Evolutionary conservation across 2,329 filamentous ascomycete genomes (phyloP), one percentile per base, ranked within the genome.

Genomic region (Colletotrichum sp.): DNA sequence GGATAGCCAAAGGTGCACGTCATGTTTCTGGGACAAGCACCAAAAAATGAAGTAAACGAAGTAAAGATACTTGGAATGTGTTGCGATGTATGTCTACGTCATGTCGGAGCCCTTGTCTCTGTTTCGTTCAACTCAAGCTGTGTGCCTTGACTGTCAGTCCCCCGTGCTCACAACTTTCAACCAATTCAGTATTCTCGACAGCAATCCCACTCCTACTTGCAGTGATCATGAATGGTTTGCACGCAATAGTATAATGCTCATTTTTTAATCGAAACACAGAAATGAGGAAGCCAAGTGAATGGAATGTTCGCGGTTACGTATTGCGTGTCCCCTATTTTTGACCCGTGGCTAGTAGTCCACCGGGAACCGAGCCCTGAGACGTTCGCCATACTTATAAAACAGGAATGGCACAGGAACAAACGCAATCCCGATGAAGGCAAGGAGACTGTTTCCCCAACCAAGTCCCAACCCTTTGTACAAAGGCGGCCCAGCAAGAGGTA

Each of bases 381-480:
- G 58, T 60, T 74, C 56, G 13, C 71, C 71, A 28, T 70, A 74
- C 48, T 70, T 70, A 32, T 58, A 56, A n/a, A 71, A 66, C 22
- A 77, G 5, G 8, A 74, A 67, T 16, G 72, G 64, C 2, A 77
- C 52, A 5, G 77, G 75, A 7, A 70, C 27, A 28, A 77, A 68
- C 5, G 65, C 70, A 13, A 78, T 13, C 3, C 56, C 55, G 13
- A 79, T 69, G 55, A 79, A 77, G 1, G 48, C 78, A 34, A 79
- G 69, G 7, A 78, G 25, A 16, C 71, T 76, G 30, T 78, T 78
- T 2, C 78, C 78, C 78, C 78, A 79, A 8, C 78, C 78, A 6
- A 75, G 60, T 4, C 72, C 77, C n/a, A 79, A 52, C 2, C 18
- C 36, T 7, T 74, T 32, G 25, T 78, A 79, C 60, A 79, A 5